These are phyloP conservation scores for Fistulina hepatica DNA, from an alignment of 1,284 basidiomycete genomes.

Conservation along the genomic window DNA sequence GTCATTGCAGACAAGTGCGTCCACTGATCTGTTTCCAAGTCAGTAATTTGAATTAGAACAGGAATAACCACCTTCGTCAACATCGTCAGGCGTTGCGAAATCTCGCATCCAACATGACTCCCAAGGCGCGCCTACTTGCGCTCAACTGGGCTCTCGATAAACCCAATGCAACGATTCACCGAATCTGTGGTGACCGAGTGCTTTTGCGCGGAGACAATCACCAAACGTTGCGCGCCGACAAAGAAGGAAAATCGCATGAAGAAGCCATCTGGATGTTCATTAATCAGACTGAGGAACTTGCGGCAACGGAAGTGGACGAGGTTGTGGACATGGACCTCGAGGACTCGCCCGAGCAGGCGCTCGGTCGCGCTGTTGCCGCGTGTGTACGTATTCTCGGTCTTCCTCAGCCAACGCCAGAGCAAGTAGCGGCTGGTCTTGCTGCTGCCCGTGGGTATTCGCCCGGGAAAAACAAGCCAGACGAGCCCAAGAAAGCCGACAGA, in stretches of 20 bases:
- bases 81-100: constrained; percentile 66
- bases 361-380: constrained; percentile 51
- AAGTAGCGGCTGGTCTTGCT: constrained; percentile 50
- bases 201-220: constrained; percentile 70
- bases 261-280: constrained; percentile 77
- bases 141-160: constrained; percentile 64
- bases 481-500: constrained; percentile 25
- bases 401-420: constrained; percentile 41
- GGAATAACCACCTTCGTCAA: constrained; percentile 79
- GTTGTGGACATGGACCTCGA: constrained; percentile 57
- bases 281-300: constrained; percentile 52
- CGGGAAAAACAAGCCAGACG: constrained; percentile 19
- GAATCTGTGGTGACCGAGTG: constrained; percentile 71
- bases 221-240: constrained; percentile 65
- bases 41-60: constrained; percentile 21
- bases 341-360: constrained; percentile 42
- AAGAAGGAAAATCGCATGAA: constrained; percentile 58
- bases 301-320: constrained; percentile 50
- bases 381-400: constrained; percentile 41
- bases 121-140: constrained; percentile 62
- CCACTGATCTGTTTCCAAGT: background rate
- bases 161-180: constrained; percentile 47
- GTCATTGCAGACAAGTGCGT: constrained; percentile 85
- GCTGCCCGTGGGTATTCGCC: constrained; percentile 42
- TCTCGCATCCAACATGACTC: constrained; percentile 30